Evolutionary conservation across 352 stramenopile species (phyloP).

Genomic region (Achlya hypogyna): DNA sequence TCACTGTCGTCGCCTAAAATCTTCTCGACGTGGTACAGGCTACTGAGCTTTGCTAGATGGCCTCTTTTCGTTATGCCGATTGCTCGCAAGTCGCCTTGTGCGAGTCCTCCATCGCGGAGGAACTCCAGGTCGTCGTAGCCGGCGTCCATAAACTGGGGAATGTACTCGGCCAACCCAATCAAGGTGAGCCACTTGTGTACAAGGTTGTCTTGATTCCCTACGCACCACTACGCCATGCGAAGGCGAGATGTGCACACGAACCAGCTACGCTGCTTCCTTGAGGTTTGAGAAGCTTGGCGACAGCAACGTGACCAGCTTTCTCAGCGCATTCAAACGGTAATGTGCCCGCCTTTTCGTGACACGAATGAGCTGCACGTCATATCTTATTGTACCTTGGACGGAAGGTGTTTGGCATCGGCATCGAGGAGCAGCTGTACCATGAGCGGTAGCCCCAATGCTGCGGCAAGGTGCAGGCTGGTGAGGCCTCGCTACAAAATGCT

Average conservation of each 20-base stretch:
- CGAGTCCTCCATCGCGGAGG: conserved; percentile 37
- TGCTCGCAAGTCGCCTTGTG: conserved; percentile 37
- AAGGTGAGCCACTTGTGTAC: conserved; percentile 57
- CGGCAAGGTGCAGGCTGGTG: conserved; percentile 55
- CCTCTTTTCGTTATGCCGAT: conserved; percentile 61
- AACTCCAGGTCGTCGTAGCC: conserved; percentile 66
- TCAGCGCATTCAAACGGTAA: conserved; percentile 48
- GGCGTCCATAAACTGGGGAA: conserved; percentile 31
- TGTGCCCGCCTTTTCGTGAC: conserved; percentile 31
- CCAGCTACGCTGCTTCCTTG: conserved; percentile 24
- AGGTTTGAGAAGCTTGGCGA: conserved; percentile 34
- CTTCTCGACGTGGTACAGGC: conserved; percentile 52
- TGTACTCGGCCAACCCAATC: conserved; percentile 64
- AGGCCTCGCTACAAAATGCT: conserved; percentile 40
- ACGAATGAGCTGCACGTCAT: background rate
- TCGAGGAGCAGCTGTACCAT: conserved; percentile 46
- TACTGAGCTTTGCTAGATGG: conserved; percentile 55
- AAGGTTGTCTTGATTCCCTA: conserved; percentile 10
- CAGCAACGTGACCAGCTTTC: conserved; percentile 28
- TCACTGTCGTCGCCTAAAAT: conserved; percentile 31
- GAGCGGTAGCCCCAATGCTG: conserved; percentile 32
- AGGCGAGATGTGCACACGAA: conserved; percentile 2
- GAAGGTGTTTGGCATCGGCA: conserved; percentile 26
- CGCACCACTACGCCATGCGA: conserved; percentile 23
- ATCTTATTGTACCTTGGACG: conserved; percentile 48